These are phyloP conservation scores for Leccinum griseonigrum DNA, from an alignment of 1,284 basidiomycete species.

Conservation along the genomic window DNA sequence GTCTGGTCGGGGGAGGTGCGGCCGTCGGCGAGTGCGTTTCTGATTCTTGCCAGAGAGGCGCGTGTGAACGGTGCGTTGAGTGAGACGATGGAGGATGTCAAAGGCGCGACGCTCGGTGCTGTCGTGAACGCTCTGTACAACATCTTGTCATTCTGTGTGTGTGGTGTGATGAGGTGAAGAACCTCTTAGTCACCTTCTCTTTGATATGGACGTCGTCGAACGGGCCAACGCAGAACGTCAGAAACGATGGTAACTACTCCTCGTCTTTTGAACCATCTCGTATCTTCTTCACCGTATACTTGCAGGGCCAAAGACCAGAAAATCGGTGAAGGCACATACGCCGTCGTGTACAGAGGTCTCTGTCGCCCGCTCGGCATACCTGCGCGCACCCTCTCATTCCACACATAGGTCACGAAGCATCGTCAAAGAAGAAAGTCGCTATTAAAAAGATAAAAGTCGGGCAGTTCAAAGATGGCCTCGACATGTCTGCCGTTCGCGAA, in stretches of 20 bases:
- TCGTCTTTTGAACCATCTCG: slow-evolving; percentile 3
- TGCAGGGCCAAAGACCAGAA: slow-evolving; percentile 82
- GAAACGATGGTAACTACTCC: slow-evolving; percentile 53
- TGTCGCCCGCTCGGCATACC: background rate
- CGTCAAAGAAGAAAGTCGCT: slow-evolving; percentile 78
- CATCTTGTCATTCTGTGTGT: slow-evolving; percentile 24
- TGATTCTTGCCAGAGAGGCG: slow-evolving; percentile 39
- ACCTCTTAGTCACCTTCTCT: too few relatives aligned
- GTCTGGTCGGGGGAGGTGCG: slow-evolving; percentile 15
- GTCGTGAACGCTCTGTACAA: slow-evolving; percentile 21
- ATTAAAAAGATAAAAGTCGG: slow-evolving; percentile 99
- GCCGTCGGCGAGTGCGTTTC: slow-evolving; percentile 35
- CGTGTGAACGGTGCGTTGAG: slow-evolving; percentile 42
- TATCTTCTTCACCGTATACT: slow-evolving; percentile 5
- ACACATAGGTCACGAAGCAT: slow-evolving; percentile 59
- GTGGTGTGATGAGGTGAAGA: too few relatives aligned
- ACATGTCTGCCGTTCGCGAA: slow-evolving; percentile 98
- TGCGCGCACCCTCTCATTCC: background rate
- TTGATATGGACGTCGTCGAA: slow-evolving; percentile 68
- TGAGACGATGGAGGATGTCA: slow-evolving; percentile 25
- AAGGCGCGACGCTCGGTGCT: slow-evolving; percentile 3
- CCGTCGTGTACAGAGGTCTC: slow-evolving; percentile 90
- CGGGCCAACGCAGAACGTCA: slow-evolving; percentile 69
- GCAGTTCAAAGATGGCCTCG: slow-evolving; percentile 96
- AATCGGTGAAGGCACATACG: slow-evolving; percentile 96